Percentiles rank a stretch among this genome's conserved stretches.
These are phyloP conservation scores for Penicillium sp. DNA, from an alignment of 2,329 filamentous ascomycete genomes.

Conservation along the genomic window DNA sequence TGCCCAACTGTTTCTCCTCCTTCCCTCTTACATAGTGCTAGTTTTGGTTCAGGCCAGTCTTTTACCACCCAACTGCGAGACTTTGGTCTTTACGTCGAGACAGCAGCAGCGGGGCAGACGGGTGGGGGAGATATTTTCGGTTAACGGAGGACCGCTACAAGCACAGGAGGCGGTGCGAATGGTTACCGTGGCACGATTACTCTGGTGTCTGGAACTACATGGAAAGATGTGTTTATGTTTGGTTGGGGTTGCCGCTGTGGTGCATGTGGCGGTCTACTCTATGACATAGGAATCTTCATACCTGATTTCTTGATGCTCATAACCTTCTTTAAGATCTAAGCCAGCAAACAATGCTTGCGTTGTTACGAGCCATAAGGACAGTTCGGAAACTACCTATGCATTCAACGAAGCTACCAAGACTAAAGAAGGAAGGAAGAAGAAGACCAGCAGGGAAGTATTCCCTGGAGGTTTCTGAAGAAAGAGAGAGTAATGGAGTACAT, in stretches of 20 bases:
- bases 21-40: background rate
- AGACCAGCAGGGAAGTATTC: no score
- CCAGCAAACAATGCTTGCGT: no score
- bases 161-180: slow-evolving; percentile 1
- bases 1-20: background rate
- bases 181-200: background rate
- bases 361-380: no score
- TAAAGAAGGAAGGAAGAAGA: no score
- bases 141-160: background rate
- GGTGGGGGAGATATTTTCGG: slow-evolving; percentile 3
- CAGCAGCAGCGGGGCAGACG: background rate
- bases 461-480: no score
- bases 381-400: no score
- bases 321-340: no score
- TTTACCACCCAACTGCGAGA: slow-evolving; percentile 3
- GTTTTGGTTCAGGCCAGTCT: background rate
- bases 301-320: no score
- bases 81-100: background rate
- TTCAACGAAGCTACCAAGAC: no score
- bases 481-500: no score
- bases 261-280: slow-evolving; percentile 1
- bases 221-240: slow-evolving; percentile 9
- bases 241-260: background rate
- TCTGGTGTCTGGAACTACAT: slow-evolving; percentile 1
- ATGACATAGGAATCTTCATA: background rate